Evolutionary conservation across 2,329 filamentous ascomycete genomes (phyloP), one percentile per base, ranked within the genome.

Genomic region (Fusarium nelsonii): DNA sequence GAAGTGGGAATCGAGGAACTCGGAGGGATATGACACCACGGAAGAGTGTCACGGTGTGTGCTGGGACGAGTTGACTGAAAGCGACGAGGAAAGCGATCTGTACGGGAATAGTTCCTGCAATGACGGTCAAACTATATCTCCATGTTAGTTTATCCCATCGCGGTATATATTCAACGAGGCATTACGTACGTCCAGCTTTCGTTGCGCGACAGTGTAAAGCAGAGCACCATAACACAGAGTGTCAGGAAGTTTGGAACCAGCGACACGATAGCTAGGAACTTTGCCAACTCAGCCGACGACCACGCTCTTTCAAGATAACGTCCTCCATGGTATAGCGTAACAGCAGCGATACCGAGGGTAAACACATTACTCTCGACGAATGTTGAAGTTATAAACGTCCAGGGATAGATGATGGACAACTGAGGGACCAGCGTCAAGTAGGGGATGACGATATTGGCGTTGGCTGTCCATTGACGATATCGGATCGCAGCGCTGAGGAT

Each of bases 21-120:
- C 95, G 92, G 79, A 98, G 89, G 63, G 96, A 97, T 62, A 98
- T 79, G 65, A 97, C 83, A 69, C 94, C 94, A 69, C 92, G 91
- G 83, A 97, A 95, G 61, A 99, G 88, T 6, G 95, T 96, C 54
- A 98, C 95, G 12, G 96, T 99, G 80, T 99, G 96, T 66, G 97
- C 94, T 23, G 96, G 96, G 36, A 98, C 92, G 50, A 99, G 92
- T 81, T 99, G 96, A 82, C 97, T 98, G 82, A 98, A 97, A 56
- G 95, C 93, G 74, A 98, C 93, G 65, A 99, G 91, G 83, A 98
- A 98, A 65, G 92, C 91, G 46, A 96, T 94, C 80, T 97, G 95
- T 60, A 97, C 85, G 16, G 94, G 90, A 68, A 97, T 91, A 57
- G 94, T 94, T 73, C 96, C 96, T 73, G 92, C 92, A 76, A 98